Evolutionary conservation across 2,329 filamentous ascomycete genomes (phyloP), one percentile per base, ranked within the genome.

Genomic region (Paecilomyces fulvus): DNA sequence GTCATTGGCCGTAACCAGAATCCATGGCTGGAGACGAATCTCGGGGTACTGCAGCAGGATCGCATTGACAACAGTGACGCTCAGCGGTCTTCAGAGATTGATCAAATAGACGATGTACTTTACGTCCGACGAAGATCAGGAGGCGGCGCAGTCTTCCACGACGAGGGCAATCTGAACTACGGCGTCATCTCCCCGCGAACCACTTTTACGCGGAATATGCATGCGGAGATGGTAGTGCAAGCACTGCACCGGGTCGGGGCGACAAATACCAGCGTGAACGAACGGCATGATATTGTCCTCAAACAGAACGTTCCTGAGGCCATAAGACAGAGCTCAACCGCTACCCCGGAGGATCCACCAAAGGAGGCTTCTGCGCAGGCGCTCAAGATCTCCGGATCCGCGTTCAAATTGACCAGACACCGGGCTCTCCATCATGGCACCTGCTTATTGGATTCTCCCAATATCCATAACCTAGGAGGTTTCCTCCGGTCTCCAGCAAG

Each of bases 1-100:
- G 86, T 99, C 68, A 87, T 99, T 63, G 94, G 94, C 49, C 86
- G 94, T 58, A 99, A 99, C 71, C 94, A 99, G 76, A 99, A 99
- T 71, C 94, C 94, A 55, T 99, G 92, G 94, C 80, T 90, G 8
- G 94, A 99, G 76, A 85, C 90, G 59, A 89, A 95, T 69, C 80
- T 96, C 8, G 75, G 75, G 43, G 77, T 83, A 1, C 76, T 95
- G 65, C 75, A 65, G 66, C 76, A 59, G 70, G 72, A 66, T 61
- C 69, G 60, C 31, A 64, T 60, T 49, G 60, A 51, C 12, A 52
- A 49, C 14, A 43, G 55, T 2, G 48, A 49, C 25, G 66, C 23
- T 25, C 23, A 25, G 23, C 23, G 23, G 23, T 25, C 23, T 25
- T 25, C 46, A 58, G 63, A 54, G 63, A 53, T 53, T 8, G 63